Evolutionary conservation across 768 basidiomycete genomes (phyloP).

Genomic region (Hypholoma fasciculare): DNA sequence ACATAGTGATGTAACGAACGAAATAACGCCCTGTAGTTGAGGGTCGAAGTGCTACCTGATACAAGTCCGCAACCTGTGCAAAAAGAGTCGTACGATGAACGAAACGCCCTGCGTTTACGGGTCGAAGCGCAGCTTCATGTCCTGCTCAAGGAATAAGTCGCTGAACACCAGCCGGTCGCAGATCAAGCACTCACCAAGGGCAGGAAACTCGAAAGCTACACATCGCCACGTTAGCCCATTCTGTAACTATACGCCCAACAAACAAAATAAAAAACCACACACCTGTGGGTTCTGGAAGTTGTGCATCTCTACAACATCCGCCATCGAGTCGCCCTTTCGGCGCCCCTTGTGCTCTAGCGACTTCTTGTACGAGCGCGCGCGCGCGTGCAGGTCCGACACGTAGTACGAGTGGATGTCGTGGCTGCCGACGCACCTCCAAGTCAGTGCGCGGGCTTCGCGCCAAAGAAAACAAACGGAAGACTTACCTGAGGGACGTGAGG

Average conservation of each 20-base stretch:
- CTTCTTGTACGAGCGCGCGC: constrained; percentile 23
- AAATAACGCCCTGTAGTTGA: no score
- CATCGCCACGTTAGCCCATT: background rate
- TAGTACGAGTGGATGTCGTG: constrained; percentile 32
- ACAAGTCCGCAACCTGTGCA: background rate
- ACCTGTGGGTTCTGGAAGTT: constrained; percentile 20
- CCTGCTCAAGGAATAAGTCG: background rate
- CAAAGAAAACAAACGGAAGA: background rate
- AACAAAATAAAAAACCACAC: background rate
- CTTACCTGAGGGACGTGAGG: constrained; percentile 28
- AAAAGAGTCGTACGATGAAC: background rate
- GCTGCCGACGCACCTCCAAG: constrained; percentile 10
- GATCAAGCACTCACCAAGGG: constrained; percentile 11
- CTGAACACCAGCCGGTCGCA: background rate
- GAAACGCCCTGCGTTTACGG: background rate
- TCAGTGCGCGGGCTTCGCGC: background rate
- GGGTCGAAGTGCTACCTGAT: background rate
- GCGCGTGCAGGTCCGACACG: constrained; percentile 22
- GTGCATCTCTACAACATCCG: constrained; percentile 8
- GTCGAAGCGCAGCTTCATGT: background rate
- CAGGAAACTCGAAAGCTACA: constrained; percentile 9
- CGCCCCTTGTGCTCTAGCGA: constrained; percentile 10
- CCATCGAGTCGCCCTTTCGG: background rate
- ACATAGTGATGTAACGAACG: no score
- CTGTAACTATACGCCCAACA: background rate